A percentile compares a stretch with the other conserved stretches of the same genome.
Evolutionary conservation across 495 filamentous ascomycete genomes (phyloP).

Genomic region (Penicillium bovifimosum): DNA sequence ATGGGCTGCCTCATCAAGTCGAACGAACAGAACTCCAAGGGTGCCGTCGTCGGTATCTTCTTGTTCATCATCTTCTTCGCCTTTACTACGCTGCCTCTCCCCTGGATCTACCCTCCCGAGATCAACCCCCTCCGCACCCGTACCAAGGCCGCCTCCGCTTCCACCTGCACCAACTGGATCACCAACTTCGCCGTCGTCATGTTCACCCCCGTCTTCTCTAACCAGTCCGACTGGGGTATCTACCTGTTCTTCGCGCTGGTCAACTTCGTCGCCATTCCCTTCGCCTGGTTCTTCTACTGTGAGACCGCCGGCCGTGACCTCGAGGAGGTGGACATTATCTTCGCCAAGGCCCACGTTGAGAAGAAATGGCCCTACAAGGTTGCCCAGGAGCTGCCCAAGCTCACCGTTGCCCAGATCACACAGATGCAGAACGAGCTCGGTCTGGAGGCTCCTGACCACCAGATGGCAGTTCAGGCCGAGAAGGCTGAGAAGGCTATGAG

Average conservation of each 20-base stretch:
- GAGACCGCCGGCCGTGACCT: conserved; percentile 64
- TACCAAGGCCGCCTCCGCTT: conserved; percentile 53
- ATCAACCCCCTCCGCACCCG: conserved; percentile 69
- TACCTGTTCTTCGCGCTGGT: conserved; percentile 62
- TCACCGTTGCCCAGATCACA: conserved; percentile 28
- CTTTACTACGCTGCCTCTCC: conserved; percentile 39
- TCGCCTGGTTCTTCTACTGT: conserved; percentile 62
- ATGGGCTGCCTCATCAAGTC: neutral
- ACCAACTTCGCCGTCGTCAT: conserved; percentile 45
- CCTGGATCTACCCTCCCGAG: conserved; percentile 74
- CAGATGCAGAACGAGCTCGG: conserved; percentile 29
- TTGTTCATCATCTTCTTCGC: conserved; percentile 38
- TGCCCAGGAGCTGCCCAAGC: conserved; percentile 34
- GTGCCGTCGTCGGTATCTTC: conserved; percentile 39
- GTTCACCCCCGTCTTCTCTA: conserved; percentile 40
- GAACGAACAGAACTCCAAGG: conserved; percentile 24
- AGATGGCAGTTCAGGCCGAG: conserved; percentile 14
- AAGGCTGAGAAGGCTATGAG: conserved; percentile 31
- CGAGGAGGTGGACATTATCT: conserved; percentile 64
- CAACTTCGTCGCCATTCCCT: conserved; percentile 62
- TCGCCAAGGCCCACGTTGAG: conserved; percentile 40
- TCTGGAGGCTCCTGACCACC: conserved; percentile 17
- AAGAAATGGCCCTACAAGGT: conserved; percentile 34
- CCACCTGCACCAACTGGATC: conserved; percentile 44
- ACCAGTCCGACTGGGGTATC: conserved; percentile 26